phyloP scores from a whole-genome alignment of 129 eudicot genomes.

The Chrysanthemum lavandulifolium region DNA sequence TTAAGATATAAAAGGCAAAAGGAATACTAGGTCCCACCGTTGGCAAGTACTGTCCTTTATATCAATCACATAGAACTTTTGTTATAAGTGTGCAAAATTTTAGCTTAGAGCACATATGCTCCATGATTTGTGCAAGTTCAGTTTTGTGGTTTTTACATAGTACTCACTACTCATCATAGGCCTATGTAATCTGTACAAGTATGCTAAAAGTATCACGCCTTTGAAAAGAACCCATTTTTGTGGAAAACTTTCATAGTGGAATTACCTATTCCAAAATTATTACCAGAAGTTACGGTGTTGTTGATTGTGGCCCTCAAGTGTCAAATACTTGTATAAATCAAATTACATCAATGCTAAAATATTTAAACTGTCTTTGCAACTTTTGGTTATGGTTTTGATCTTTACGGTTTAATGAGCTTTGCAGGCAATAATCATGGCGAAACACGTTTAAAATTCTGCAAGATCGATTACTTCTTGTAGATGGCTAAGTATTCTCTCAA shows the following conservation, averaged over 20 bases:
- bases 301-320: not conserved
- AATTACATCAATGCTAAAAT: no score
- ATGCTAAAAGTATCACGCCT: not conserved
- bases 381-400: no score
- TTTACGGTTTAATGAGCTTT: no score
- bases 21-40: conserved; percentile 5
- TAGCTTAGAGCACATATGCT: not conserved
- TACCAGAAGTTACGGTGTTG: not conserved
- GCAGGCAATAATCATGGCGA: no score
- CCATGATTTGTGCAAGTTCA: conserved; percentile 5
- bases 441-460: no score
- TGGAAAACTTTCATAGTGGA: not conserved
- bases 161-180: not conserved
- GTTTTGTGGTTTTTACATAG: conserved; percentile 1
- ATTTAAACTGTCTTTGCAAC: no score
- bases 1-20: not conserved
- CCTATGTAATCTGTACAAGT: conserved; percentile 9
- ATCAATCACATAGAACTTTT: no score
- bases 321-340: not conserved
- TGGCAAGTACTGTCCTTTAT: not conserved
- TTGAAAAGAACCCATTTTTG: not conserved
- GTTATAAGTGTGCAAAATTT: not conserved
- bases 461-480: no score
- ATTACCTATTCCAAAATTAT: not conserved
- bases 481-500: no score